Conservation (phyloP, 2,329 filamentous ascomycete genomes). For the Monosporascus sp. region DNA sequence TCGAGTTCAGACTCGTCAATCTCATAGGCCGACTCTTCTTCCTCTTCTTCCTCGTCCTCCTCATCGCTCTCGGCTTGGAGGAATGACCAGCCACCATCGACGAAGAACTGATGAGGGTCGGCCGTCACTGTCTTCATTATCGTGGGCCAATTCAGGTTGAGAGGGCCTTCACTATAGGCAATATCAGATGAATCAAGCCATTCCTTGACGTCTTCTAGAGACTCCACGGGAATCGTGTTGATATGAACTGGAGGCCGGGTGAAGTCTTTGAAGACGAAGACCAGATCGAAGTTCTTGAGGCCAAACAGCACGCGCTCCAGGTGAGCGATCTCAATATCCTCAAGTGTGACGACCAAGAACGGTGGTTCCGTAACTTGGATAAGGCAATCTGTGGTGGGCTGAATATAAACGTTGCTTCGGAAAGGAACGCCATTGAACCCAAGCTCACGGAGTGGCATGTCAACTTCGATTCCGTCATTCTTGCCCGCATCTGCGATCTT, state of each 20-base stretch:
- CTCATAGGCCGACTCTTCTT: conserved; percentile 90
- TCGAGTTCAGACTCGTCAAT: conserved; percentile 82
- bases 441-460: conserved; percentile 94
- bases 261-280: conserved; percentile 98
- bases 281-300: conserved; percentile 97
- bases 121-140: conserved; percentile 99
- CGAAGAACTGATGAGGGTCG: conserved; percentile 92
- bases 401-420: conserved; percentile 90
- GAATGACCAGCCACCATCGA: conserved; percentile 93
- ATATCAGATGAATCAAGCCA: conserved; percentile 97
- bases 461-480: conserved; percentile 84
- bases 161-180: conserved; percentile 85
- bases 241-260: conserved; percentile 84
- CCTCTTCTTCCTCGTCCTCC: conserved; percentile 74
- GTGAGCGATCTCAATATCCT: conserved; percentile 94
- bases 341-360: conserved; percentile 91
- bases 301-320: conserved; percentile 95
- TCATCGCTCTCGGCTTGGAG: conserved; percentile 82
- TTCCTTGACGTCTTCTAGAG: conserved; percentile 91
- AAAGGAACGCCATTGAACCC: conserved; percentile 96
- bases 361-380: conserved; percentile 96
- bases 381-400: conserved; percentile 93
- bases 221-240: conserved; percentile 97
- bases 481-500: conserved; percentile 96
- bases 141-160: conserved; percentile 97